Conservation (phyloP, 192 early-diverging fungal species). For the Coemansia interrupta region DNA sequence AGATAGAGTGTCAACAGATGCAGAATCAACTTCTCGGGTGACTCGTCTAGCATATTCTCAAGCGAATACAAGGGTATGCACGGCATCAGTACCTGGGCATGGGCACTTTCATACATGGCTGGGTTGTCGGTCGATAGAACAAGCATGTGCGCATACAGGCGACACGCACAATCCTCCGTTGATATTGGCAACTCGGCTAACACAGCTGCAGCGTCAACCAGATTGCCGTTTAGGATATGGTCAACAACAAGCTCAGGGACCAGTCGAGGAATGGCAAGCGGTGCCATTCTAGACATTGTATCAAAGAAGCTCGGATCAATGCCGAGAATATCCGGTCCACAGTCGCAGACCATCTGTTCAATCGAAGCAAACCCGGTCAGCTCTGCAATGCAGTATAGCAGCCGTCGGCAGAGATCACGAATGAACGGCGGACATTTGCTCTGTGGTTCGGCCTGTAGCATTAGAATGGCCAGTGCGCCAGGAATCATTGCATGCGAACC, state of each 20-base stretch:
- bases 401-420: slow-evolving; percentile 18
- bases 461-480: slow-evolving; percentile 25
- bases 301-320: slow-evolving; percentile 21
- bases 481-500: slow-evolving; percentile 18
- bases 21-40: slow-evolving; percentile 16
- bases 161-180: background rate
- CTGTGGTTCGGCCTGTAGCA: slow-evolving; percentile 14
- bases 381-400: slow-evolving; percentile 20
- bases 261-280: background rate
- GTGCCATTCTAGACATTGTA: slow-evolving; percentile 2
- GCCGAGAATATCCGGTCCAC: slow-evolving; percentile 25
- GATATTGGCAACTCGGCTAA: slow-evolving; percentile 2
- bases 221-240: slow-evolving; percentile 28
- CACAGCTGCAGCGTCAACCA: slow-evolving; percentile 5
- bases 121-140: slow-evolving; percentile 16
- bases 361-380: slow-evolving; percentile 11
- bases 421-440: slow-evolving; percentile 13
- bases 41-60: slow-evolving; percentile 9
- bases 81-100: slow-evolving; percentile 15
- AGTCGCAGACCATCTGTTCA: slow-evolving; percentile 8
- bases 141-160: slow-evolving; percentile 25
- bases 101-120: slow-evolving; percentile 16
- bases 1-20: slow-evolving; percentile 21
- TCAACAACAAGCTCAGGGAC: slow-evolving; percentile 20
- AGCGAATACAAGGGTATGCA: slow-evolving; percentile 7